Evolutionary conservation across 106 monocot genomes (phyloP).

Genomic region (Hemerocallis citrina): DNA sequence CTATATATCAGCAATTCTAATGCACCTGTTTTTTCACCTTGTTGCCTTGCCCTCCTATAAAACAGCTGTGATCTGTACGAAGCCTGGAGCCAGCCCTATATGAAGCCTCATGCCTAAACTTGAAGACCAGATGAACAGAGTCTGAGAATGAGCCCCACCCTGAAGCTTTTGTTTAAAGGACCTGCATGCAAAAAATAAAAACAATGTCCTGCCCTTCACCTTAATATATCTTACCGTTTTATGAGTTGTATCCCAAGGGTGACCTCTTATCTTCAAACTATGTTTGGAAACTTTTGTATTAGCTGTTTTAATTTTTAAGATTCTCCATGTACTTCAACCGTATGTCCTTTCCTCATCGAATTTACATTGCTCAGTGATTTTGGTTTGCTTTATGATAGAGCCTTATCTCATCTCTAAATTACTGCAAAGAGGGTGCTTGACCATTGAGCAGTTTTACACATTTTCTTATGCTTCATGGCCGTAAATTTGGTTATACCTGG

Average conservation of each 20-base stretch:
- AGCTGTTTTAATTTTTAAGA: slow-evolving; percentile 7
- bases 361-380: too few relatives aligned
- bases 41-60: slow-evolving; percentile 59
- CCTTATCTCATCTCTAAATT: too few relatives aligned
- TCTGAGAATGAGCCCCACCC: slow-evolving; percentile 29
- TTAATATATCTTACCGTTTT: neutral
- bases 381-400: too few relatives aligned
- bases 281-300: slow-evolving; percentile 24
- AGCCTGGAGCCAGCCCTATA: slow-evolving; percentile 67
- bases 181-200: slow-evolving; percentile 7
- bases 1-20: slow-evolving; percentile 38
- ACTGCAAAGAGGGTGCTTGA: too few relatives aligned
- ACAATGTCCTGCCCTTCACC: slow-evolving; percentile 11
- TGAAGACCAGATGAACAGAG: slow-evolving; percentile 67
- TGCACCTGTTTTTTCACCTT: slow-evolving; percentile 45
- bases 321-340: slow-evolving; percentile 6
- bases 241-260: slow-evolving; percentile 18
- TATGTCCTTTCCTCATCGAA: too few relatives aligned
- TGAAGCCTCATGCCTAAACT: slow-evolving; percentile 70
- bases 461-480: too few relatives aligned
- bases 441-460: too few relatives aligned
- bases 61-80: slow-evolving; percentile 66
- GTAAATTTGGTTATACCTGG: too few relatives aligned
- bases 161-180: slow-evolving; percentile 43
- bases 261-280: slow-evolving; percentile 13